Evolutionary conservation across 805 yeast species (phyloP), one percentile per base, ranked within the genome.

Genomic region (Sugiyamaella floridensis): DNA sequence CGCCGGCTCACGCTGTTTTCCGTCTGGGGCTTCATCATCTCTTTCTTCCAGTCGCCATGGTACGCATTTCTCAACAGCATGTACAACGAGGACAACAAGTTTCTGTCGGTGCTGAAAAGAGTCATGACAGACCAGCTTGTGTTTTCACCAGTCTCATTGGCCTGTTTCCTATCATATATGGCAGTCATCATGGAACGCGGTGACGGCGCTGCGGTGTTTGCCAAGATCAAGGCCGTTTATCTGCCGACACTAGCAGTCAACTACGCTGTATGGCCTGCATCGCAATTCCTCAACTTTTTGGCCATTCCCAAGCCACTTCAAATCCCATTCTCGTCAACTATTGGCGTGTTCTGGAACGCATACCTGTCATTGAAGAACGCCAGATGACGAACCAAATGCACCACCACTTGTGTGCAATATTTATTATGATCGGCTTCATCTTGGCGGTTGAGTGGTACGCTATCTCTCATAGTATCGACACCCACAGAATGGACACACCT

Each of bases 301-400:
- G 61, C 86, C 7, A 77, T 89, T 2, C 97, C 97, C 0, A 77
- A 82, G 7, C 82, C 82, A 44, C n/a, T 82, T 59, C 98, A 92
- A 68, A 95, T 92, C 4, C 97, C 97, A 0, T 92, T 93, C 66
- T 83, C 95, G 51, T 85, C 93, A 8, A 73, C 86, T 70, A 74
- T 93, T 5, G 92, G 96, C 28, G 95, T 92, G 16, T 71, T 92
- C 40, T 92, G 99, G 98, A 92, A 93, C 65, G 89, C 97, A 50
- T 90, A 86, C 71, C 71, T 92, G 48, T 89, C 61, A 4, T 49
- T 58, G 47, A 55, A 56, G 52, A 59, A 59, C 46, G 60, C 62
- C 9, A 20, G 56, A 12, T 50, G 34, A 28, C 15, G 16, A 22
- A 22, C 28, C n/a, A 2, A 20, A 18, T 43, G 29, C 46, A 3